These are phyloP conservation scores for Ichthyophthirius multifiliis DNA, from an alignment of 169 alveolate species.

Conservation along the genomic window DNA sequence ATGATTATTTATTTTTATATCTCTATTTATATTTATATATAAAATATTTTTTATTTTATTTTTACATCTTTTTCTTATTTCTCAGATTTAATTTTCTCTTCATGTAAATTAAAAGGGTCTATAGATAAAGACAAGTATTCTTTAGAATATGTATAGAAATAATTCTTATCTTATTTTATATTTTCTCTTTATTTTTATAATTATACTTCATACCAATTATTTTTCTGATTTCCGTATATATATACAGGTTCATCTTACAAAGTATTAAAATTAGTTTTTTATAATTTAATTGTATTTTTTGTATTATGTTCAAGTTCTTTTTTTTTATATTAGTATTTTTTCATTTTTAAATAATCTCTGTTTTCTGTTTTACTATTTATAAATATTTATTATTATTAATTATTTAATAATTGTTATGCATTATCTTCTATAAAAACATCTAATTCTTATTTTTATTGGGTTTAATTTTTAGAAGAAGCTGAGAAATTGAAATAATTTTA, in stretches of 20 bases:
- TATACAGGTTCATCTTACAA: slow-evolving; percentile 9
- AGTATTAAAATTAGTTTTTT: slow-evolving; percentile 2
- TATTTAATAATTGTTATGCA: background rate
- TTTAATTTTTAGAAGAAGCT: background rate
- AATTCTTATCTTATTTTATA: slow-evolving; percentile 22
- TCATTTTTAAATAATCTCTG: background rate
- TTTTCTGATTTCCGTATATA: slow-evolving; percentile 21
- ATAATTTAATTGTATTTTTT: background rate
- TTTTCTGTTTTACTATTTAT: background rate
- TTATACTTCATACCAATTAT: slow-evolving; percentile 32
- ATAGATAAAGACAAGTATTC: slow-evolving; percentile 44
- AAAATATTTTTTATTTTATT: background rate
- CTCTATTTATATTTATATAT: background rate
- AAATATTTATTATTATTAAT: background rate
- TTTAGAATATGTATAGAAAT: slow-evolving; percentile 54
- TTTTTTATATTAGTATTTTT: slow-evolving; percentile 7
- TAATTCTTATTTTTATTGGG: too few species aligned
- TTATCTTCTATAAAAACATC: background rate
- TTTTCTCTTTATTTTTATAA: slow-evolving; percentile 39
- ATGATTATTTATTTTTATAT: background rate
- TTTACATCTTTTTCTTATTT: slow-evolving; percentile 9
- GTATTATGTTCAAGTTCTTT: background rate
- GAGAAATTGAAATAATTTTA: background rate
- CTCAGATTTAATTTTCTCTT: slow-evolving; percentile 38
- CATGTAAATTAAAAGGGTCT: slow-evolving; percentile 44